Base-by-base conservation (phyloP, 1,284 basidiomycete species). In the Neonothopanus nambi region DNA sequence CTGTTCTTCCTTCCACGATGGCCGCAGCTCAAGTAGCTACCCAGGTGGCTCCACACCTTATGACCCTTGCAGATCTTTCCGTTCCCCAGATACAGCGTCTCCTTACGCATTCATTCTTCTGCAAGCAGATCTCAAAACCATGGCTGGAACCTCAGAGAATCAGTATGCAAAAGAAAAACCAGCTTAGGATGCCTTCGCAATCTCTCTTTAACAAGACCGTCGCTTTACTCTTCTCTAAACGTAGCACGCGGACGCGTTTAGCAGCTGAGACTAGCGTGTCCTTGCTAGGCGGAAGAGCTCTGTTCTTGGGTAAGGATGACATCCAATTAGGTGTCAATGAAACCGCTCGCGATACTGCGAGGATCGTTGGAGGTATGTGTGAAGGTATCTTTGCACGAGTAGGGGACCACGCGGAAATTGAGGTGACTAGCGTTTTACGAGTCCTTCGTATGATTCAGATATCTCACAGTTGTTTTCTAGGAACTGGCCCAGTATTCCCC, bases 291-390 rank as follows among this genome's bases (percentile, higher is more conserved):
- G 96, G 95, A 3, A 85, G 88, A n/a, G 85, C 95, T 0, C 79
- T 98, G 61, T 99, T 98, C 72, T 76, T 99, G n/a, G 93, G 95
- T 2, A 77, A 76, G 39, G 85, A 89, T 1, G 96, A 99, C 68
- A 97, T 98, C 56, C 96, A 99, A 66, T 78, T 99, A 28, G 96
- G 96, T 50, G 95, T 98, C 30, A 99, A 98, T 70, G 96, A 99
- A 79, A 86, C 77, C 39, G 69, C 87, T 17, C 78, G 89, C 46
- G 97, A 99, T 73, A 87, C 91, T 0, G 89, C 93, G 12, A 80
- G 89, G 17, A 92, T 99, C 13, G 82, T 97, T 57, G 88, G 92
- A 17, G 91, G 92, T 15, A 98, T 99, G 95, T 91, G 89, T 52
- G 89, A 98, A 70, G 97, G 96, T 17, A 93, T 99, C 60, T 98